A percentile compares a stretch with the other conserved stretches of the same genome.
phyloP scores from a whole-genome alignment of 2,329 filamentous ascomycete genomes.

The Botrytis porri region DNA sequence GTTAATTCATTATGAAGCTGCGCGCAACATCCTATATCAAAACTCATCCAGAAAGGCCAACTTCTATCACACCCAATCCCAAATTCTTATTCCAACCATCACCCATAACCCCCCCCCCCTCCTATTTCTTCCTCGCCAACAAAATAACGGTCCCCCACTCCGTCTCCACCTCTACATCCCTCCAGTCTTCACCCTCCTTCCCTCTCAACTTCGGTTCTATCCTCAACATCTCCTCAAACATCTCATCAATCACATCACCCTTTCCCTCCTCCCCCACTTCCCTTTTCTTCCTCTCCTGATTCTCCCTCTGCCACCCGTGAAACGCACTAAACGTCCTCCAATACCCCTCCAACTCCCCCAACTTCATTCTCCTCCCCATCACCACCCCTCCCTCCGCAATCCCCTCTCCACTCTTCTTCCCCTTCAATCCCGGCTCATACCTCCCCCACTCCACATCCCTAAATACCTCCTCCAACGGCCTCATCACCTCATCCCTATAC shows the following conservation, averaged over 20 bases:
- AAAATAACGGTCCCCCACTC: conserved; percentile 62
- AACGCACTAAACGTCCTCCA: conserved; percentile 59
- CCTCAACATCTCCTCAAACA: conserved; percentile 57
- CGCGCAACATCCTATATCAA: not conserved
- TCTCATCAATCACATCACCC: conserved; percentile 60
- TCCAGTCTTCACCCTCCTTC: conserved; percentile 47
- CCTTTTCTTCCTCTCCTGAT: conserved; percentile 49
- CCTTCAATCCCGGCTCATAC: conserved; percentile 53
- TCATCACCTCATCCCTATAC: conserved; percentile 46
- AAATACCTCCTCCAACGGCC: conserved; percentile 52
- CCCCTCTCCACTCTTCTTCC: conserved; percentile 32
- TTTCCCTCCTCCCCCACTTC: conserved; percentile 52
- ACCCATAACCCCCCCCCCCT: not conserved
- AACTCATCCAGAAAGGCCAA: not conserved
- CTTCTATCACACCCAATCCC: not conserved
- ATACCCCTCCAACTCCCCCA: conserved; percentile 61
- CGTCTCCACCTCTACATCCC: conserved; percentile 52
- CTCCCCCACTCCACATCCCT: conserved; percentile 50
- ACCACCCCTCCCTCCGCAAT: conserved; percentile 45
- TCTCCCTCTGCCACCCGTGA: conserved; percentile 55
- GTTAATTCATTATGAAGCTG: not conserved
- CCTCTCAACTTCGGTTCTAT: conserved; percentile 53
- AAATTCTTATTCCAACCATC: not conserved
- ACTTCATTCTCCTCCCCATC: conserved; percentile 51
- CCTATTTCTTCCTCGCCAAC: conserved; percentile 48